Base-by-base conservation (phyloP, 495 filamentous ascomycete genomes). In the Delitschia confertaspora region DNA sequence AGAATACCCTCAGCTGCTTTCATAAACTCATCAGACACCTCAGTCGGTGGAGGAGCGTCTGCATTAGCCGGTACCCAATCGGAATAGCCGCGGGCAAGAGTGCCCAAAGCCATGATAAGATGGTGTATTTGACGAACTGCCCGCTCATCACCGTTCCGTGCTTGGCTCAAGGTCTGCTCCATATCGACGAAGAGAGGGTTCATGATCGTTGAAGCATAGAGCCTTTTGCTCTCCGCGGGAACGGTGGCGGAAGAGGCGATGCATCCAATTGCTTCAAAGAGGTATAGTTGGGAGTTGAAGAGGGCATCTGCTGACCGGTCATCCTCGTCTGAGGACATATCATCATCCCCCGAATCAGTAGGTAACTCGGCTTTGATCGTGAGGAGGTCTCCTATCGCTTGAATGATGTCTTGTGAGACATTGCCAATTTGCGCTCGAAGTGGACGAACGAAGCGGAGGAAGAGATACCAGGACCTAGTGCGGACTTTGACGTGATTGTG, bases 391-490 rank as follows among this genome's bases (percentile, higher is more conserved):
- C 75, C 72, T 51, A 96, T 74, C n/a, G 89, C 86, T 55, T 84
- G 75, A 33, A 99, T 85, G 26, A 96, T 80, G 1, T 78, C 89
- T 51, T 93, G 77, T 2, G 87, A 85, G 14, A 95, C 78, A 58
- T 91, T 85, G 34, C 86, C 88, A 39, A 96, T 76, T 47, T 88
- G 79, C 3, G 72, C 64, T 39, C 88, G 71, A 16, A 96, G 70
- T 52, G 86, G 84, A 64, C 88, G 91, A n/a, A 94, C 84, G 45
- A 95, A 80, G 4, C 88, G 83, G 41, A 82, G 78, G 66, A 99
- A 96, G 6, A 96, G 76, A 56, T 95, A 95, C 91, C 93, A 99
- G 1, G 93, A 93, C 40, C 93, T 75, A 1, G 80, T 84, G 45
- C 84, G 80, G 26, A 99, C 81, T 45, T 84, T 80, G 33, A 83